Conservation (phyloP, 1,139 yeast species). For the Scheffersomyces parashehatae region DNA sequence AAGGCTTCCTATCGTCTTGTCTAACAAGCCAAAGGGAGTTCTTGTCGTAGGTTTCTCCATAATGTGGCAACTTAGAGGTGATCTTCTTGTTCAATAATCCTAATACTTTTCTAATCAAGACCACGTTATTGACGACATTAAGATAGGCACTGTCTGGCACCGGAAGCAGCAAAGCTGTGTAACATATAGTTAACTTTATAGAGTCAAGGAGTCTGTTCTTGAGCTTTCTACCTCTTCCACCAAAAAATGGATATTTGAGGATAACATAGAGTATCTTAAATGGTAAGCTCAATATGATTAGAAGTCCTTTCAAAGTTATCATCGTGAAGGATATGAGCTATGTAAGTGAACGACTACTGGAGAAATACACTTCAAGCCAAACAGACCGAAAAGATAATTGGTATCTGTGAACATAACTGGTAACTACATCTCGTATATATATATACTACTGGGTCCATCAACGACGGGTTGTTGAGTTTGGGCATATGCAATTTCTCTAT, state of each 20-base stretch:
- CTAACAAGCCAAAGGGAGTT: slow-evolving; percentile 41
- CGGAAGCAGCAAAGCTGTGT: slow-evolving; percentile 6
- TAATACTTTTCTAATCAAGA: slow-evolving; percentile 8
- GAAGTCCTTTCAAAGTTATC: slow-evolving; percentile 5
- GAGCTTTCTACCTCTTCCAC: slow-evolving; percentile 9
- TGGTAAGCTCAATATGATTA: slow-evolving; percentile 6
- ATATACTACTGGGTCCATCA: no score
- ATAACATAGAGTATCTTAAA: slow-evolving; percentile 5
- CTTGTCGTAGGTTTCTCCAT: slow-evolving; percentile 35
- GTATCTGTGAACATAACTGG: no score
- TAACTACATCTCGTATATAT: no score
- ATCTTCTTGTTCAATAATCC: slow-evolving; percentile 5
- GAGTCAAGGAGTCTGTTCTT: slow-evolving; percentile 4
- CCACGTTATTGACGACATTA: slow-evolving; percentile 4
- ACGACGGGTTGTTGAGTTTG: no score
- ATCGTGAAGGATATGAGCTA: background rate
- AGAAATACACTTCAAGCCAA: no score
- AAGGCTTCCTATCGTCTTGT: slow-evolving; percentile 22
- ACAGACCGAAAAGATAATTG: no score
- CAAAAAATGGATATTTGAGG: slow-evolving; percentile 5
- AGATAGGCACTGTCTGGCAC: slow-evolving; percentile 7
- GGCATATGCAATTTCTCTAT: no score
- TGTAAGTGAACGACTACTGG: no score
- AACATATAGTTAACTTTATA: slow-evolving; percentile 6
- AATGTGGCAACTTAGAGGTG: slow-evolving; percentile 21